phyloP scores from a whole-genome alignment of 2,329 filamentous ascomycete species.

The Decorospora gaudefroyi region DNA sequence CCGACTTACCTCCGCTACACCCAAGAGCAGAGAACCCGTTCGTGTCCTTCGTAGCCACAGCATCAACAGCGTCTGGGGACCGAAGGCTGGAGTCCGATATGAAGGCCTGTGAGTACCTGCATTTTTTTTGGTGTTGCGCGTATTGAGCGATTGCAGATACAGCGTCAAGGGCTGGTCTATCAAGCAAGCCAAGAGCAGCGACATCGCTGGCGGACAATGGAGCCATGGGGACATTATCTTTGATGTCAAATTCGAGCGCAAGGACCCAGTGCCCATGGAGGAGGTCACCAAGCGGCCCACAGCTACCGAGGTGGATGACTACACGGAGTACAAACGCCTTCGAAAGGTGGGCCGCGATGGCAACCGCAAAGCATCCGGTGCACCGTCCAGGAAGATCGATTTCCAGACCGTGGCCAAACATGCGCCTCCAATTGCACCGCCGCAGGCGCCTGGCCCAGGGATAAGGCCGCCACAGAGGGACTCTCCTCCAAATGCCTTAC shows the following conservation, averaged over 20 bases:
- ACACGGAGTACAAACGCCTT: slow-evolving; percentile 54
- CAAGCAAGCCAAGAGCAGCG: slow-evolving; percentile 26
- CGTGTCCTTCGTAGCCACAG: slow-evolving; percentile 53
- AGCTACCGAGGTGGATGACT: slow-evolving; percentile 55
- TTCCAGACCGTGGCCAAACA: slow-evolving; percentile 10
- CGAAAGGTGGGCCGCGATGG: slow-evolving; percentile 30
- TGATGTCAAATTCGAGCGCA: slow-evolving; percentile 48
- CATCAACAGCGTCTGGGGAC: slow-evolving; percentile 52
- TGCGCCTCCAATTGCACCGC: slow-evolving; percentile 19
- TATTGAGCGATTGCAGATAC: slow-evolving; percentile 22
- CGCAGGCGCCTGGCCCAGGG: neutral
- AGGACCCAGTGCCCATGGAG: slow-evolving; percentile 43
- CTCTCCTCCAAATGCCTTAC: slow-evolving; percentile 3
- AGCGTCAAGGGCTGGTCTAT: slow-evolving; percentile 50
- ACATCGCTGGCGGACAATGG: slow-evolving; percentile 19
- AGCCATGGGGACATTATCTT: slow-evolving; percentile 43
- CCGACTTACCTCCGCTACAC: slow-evolving; percentile 50
- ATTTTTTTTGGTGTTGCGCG: neutral
- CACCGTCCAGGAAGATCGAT: neutral
- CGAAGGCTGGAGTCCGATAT: slow-evolving; percentile 54
- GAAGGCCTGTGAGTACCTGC: slow-evolving; percentile 53
- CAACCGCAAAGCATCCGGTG: slow-evolving; percentile 8
- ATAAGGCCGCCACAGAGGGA: neutral
- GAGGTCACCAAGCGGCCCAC: slow-evolving; percentile 48
- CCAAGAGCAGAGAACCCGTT: slow-evolving; percentile 49